Percentiles rank a stretch among this genome's conserved stretches.
Evolutionary conservation across 257 asterid species (phyloP).

Genomic region (Solanum stenotomum): DNA sequence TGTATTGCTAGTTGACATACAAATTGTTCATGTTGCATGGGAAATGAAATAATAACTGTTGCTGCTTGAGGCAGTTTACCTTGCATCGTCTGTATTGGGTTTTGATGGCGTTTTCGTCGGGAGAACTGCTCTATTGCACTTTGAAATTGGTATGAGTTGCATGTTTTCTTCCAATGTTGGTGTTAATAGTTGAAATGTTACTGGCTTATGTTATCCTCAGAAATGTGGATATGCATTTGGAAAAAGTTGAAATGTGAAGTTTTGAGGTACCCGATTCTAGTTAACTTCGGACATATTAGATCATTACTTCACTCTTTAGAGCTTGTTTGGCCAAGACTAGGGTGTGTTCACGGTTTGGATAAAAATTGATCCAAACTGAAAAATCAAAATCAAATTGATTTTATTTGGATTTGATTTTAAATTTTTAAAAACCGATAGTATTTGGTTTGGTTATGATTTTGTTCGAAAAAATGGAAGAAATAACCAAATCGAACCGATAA

Average conservation of each 20-base stretch:
- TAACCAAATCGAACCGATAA: too few species aligned
- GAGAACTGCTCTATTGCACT: neutral
- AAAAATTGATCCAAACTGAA: too few species aligned
- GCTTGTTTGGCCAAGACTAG: neutral
- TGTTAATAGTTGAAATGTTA: neutral
- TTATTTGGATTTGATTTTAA: too few species aligned
- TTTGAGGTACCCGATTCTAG: neutral
- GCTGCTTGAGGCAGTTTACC: neutral
- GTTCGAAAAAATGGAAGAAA: too few species aligned
- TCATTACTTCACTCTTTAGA: neutral
- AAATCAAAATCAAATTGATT: too few species aligned
- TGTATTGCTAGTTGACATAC: neutral
- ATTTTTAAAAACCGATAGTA: too few species aligned
- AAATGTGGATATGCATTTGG: neutral
- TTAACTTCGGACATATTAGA: neutral
- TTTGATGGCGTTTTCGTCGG: neutral
- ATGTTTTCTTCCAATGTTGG: neutral
- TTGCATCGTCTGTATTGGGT: neutral
- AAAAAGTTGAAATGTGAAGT: too few species aligned
- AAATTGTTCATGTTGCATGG: neutral
- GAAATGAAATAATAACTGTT: neutral
- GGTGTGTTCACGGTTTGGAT: too few species aligned
- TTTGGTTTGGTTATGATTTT: too few species aligned
- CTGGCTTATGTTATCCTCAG: neutral
- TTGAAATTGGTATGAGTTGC: neutral